Evolutionary conservation across 192 early-diverging fungal genomes (phyloP).

Genomic region (Mortierella hygrophila): DNA sequence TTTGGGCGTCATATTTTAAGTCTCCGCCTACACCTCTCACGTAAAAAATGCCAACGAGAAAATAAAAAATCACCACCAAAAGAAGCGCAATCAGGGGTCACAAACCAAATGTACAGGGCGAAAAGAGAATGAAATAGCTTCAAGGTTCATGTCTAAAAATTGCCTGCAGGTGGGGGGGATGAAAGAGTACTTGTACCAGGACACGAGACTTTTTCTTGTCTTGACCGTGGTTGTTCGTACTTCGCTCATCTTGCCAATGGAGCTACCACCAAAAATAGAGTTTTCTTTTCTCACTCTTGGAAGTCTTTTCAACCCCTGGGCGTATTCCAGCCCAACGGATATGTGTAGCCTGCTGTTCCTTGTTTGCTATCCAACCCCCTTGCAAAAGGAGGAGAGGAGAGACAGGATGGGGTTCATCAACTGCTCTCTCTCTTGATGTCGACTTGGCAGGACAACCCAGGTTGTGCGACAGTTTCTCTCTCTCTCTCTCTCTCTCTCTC

Average conservation of each 20-base stretch:
- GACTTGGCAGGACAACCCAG: not conserved
- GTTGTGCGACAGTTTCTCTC: not conserved
- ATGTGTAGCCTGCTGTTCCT: not conserved
- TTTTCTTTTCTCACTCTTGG: not conserved
- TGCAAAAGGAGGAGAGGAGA: not conserved
- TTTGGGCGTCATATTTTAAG: not conserved
- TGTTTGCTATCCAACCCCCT: not conserved
- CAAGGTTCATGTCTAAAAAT: slow-evolving; percentile 9
- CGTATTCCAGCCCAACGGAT: not conserved
- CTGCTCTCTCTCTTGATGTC: not conserved
- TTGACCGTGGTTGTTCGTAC: not conserved
- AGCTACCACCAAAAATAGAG: slow-evolving; percentile 7
- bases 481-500: not conserved
- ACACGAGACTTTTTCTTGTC: not conserved
- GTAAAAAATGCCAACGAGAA: not conserved
- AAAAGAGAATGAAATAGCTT: not conserved
- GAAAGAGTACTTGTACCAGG: not conserved
- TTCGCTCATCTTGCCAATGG: not conserved
- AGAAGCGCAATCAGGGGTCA: not conserved
- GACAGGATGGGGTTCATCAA: not conserved
- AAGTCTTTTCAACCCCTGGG: not conserved
- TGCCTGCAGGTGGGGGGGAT: not conserved
- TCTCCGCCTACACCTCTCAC: not conserved
- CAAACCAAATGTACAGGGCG: not conserved
- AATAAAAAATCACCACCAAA: too few relatives aligned